Conservation (phyloP, 768 basidiomycete genomes). For the Clavulina sp. region DNA sequence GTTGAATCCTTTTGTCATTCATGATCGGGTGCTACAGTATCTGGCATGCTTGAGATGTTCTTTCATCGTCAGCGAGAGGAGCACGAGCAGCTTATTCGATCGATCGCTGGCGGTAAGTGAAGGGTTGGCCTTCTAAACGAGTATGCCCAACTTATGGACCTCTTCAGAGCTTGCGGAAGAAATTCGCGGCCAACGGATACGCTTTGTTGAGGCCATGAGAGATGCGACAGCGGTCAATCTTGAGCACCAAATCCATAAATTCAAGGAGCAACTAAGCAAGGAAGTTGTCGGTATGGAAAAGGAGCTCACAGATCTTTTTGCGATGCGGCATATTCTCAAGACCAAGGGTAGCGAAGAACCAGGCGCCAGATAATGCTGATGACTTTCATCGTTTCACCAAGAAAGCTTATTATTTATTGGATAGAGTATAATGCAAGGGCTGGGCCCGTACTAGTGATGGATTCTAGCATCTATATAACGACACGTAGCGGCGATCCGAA, state of each 20-base stretch:
- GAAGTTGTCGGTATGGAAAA: slow-evolving; percentile 61
- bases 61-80: slow-evolving; percentile 55
- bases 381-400: too few relatives aligned
- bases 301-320: slow-evolving; percentile 28
- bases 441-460: neutral
- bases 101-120: slow-evolving; percentile 41
- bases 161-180: slow-evolving; percentile 56
- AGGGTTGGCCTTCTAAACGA: neutral
- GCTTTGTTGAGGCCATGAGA: slow-evolving; percentile 91
- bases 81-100: slow-evolving; percentile 50
- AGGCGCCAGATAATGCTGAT: too few relatives aligned
- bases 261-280: slow-evolving; percentile 60
- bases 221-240: slow-evolving; percentile 81
- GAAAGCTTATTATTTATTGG: too few relatives aligned
- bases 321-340: neutral
- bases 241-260: slow-evolving; percentile 36
- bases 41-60: slow-evolving; percentile 20
- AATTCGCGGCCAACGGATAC: slow-evolving; percentile 67
- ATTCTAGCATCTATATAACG: neutral
- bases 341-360: too few relatives aligned
- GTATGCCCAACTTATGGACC: neutral
- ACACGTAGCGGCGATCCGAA: neutral
- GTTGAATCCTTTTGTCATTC: neutral
- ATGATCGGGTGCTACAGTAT: slow-evolving; percentile 10
- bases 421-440: neutral